Percentiles rank a stretch among this genome's conserved stretches.
Evolutionary conservation across 805 yeast species (phyloP).

Genomic region (Candida boidinii): DNA sequence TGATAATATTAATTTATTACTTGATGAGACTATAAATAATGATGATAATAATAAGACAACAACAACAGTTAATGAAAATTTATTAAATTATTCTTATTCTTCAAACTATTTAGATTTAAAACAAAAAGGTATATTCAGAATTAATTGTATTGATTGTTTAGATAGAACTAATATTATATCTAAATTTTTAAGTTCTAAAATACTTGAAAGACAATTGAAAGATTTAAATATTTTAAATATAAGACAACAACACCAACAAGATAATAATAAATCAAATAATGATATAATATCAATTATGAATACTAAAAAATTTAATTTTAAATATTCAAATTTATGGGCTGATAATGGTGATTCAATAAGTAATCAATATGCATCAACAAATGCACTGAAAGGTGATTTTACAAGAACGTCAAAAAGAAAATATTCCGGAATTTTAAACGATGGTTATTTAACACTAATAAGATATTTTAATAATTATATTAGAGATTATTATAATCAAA

Average conservation of each 20-base stretch:
- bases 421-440: constrained; percentile 32
- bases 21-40: constrained; percentile 16
- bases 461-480: constrained; percentile 35
- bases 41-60: not conserved
- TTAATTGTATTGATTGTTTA: constrained; percentile 57
- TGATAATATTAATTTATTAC: constrained; percentile 24
- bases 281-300: constrained; percentile 1
- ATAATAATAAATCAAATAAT: no score
- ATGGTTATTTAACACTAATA: constrained; percentile 31
- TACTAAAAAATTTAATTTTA: constrained; percentile 11
- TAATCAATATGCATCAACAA: constrained; percentile 51
- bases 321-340: constrained; percentile 43
- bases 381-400: constrained; percentile 43
- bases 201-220: constrained; percentile 17
- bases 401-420: constrained; percentile 34
- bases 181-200: constrained; percentile 27
- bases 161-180: constrained; percentile 53
- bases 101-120: constrained; percentile 15
- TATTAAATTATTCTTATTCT: constrained; percentile 22
- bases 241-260: no score
- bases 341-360: constrained; percentile 64
- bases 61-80: constrained; percentile 9
- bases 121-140: constrained; percentile 49
- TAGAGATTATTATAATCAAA: constrained; percentile 36
- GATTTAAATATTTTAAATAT: constrained; percentile 9